phyloP scores from a whole-genome alignment of 345 rosid genomes.

The Turnera subulata region DNA sequence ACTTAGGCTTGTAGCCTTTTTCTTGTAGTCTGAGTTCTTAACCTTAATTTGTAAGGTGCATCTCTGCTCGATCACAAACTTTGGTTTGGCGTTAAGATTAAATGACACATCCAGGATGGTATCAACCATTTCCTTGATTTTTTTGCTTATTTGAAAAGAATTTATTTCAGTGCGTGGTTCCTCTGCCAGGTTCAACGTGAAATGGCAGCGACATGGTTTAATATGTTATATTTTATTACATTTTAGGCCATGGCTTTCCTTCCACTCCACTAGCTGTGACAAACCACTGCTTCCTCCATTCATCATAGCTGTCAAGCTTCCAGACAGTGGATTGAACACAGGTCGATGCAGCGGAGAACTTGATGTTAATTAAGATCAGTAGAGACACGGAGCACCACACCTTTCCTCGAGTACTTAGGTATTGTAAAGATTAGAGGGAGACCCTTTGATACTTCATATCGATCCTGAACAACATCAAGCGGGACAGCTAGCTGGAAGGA shows the following conservation, averaged over 20 bases:
- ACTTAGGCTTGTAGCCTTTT: too few species aligned
- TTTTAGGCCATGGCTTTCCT: slow-evolving; percentile 52
- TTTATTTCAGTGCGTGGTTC: too few species aligned
- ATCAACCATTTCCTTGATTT: too few species aligned
- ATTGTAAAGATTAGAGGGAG: slow-evolving; percentile 25
- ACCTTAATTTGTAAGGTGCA: too few species aligned
- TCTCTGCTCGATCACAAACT: too few species aligned
- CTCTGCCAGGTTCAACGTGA: too few species aligned
- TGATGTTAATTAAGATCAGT: slow-evolving; percentile 44
- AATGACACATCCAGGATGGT: too few species aligned
- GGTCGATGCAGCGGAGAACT: slow-evolving; percentile 36
- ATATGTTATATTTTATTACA: too few species aligned
- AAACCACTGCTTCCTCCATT: slow-evolving; percentile 32
- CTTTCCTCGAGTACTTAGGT: slow-evolving; percentile 21
- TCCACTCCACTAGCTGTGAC: slow-evolving; percentile 48
- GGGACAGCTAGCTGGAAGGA: not conserved
- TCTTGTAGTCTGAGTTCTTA: too few species aligned
- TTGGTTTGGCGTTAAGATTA: too few species aligned
- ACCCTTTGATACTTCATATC: slow-evolving; percentile 18
- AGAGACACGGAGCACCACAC: slow-evolving; percentile 28
- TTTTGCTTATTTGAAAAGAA: too few species aligned
- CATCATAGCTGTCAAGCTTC: slow-evolving; percentile 39
- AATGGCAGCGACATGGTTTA: too few species aligned
- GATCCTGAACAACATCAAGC: slow-evolving; percentile 18
- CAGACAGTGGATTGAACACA: slow-evolving; percentile 50